Percentiles rank a stretch among this genome's conserved stretches.
Conservation (phyloP, 2,329 filamentous ascomycete genomes). For the Lecanicillium sp. region DNA sequence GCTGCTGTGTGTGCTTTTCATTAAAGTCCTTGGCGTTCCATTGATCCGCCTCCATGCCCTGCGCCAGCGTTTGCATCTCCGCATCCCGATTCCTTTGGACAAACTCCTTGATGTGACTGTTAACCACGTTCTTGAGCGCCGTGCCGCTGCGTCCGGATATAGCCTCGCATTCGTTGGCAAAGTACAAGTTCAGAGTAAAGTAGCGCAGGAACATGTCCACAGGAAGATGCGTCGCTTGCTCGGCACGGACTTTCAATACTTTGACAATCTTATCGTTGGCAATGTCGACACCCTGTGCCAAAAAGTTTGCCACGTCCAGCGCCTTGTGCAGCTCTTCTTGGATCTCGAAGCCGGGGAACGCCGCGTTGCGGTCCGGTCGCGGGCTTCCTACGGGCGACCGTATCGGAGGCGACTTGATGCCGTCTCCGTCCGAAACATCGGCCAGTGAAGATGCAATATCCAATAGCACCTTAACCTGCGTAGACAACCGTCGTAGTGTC, state of each 20-base stretch:
- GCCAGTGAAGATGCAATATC: slow-evolving; percentile 79
- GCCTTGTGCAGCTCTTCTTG: slow-evolving; percentile 73
- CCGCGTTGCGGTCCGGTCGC: slow-evolving; percentile 27
- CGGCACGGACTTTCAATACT: slow-evolving; percentile 68
- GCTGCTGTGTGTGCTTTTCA: slow-evolving; percentile 51
- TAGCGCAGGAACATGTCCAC: slow-evolving; percentile 71
- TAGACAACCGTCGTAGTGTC: slow-evolving; percentile 74
- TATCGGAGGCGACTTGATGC: slow-evolving; percentile 41
- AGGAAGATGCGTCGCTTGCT: slow-evolving; percentile 63
- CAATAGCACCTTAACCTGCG: slow-evolving; percentile 89
- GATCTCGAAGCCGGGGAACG: slow-evolving; percentile 36
- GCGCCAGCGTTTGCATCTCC: slow-evolving; percentile 68
- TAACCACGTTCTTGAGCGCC: slow-evolving; percentile 70
- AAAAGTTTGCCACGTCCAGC: slow-evolving; percentile 69
- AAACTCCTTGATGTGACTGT: slow-evolving; percentile 76
- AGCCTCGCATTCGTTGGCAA: slow-evolving; percentile 81
- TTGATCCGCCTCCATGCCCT: slow-evolving; percentile 72
- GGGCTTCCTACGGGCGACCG: slow-evolving; percentile 51
- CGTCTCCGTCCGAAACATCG: slow-evolving; percentile 32
- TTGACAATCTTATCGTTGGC: slow-evolving; percentile 73
- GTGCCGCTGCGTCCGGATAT: slow-evolving; percentile 74
- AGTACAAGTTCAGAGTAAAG: slow-evolving; percentile 74
- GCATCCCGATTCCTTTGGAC: slow-evolving; percentile 64
- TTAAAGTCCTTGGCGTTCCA: slow-evolving; percentile 75
- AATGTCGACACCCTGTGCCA: slow-evolving; percentile 74